Percentiles rank a stretch among this genome's conserved stretches.
These are phyloP conservation scores for Eragrostis curvula DNA, from an alignment of 176 grass and related monocot species.

Conservation along the genomic window DNA sequence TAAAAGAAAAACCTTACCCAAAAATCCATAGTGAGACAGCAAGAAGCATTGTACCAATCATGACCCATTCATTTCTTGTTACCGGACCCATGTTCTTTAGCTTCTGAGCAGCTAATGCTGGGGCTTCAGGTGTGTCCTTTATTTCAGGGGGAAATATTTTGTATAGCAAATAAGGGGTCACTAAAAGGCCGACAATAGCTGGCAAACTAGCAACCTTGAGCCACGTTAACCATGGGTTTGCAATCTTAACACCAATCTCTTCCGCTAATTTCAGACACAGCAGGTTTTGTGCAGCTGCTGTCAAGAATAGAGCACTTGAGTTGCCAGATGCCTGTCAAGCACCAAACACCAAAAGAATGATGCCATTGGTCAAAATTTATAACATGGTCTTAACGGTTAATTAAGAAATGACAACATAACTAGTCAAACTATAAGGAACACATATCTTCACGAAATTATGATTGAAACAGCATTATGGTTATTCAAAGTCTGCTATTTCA, in stretches of 20 bases:
- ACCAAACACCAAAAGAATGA: slow-evolving; percentile 33
- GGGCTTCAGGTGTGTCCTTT: slow-evolving; percentile 94
- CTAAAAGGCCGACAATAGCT: slow-evolving; percentile 75
- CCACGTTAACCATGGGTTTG: slow-evolving; percentile 93
- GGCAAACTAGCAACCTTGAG: slow-evolving; percentile 89
- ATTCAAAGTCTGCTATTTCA: background rate
- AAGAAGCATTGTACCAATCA: slow-evolving; percentile 95
- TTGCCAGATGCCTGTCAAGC: slow-evolving; percentile 72
- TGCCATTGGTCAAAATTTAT: background rate
- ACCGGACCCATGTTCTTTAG: slow-evolving; percentile 85
- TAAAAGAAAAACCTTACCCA: slow-evolving; percentile 67
- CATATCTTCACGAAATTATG: background rate
- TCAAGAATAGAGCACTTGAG: slow-evolving; percentile 97
- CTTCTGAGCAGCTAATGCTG: slow-evolving; percentile 82
- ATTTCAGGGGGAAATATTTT: slow-evolving; percentile 98
- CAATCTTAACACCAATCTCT: slow-evolving; percentile 83
- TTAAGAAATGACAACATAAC: slow-evolving; percentile 6
- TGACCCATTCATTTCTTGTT: slow-evolving; percentile 91
- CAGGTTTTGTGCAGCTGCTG: slow-evolving; percentile 95
- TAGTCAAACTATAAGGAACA: background rate
- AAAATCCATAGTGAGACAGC: slow-evolving; percentile 92
- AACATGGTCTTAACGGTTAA: slow-evolving; percentile 29
- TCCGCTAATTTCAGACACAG: slow-evolving; percentile 94
- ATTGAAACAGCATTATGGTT: background rate
- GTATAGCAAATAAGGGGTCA: slow-evolving; percentile 83